Base-by-base conservation (phyloP, 1,284 basidiomycete genomes). In the Ceratobasidium theobromae region DNA sequence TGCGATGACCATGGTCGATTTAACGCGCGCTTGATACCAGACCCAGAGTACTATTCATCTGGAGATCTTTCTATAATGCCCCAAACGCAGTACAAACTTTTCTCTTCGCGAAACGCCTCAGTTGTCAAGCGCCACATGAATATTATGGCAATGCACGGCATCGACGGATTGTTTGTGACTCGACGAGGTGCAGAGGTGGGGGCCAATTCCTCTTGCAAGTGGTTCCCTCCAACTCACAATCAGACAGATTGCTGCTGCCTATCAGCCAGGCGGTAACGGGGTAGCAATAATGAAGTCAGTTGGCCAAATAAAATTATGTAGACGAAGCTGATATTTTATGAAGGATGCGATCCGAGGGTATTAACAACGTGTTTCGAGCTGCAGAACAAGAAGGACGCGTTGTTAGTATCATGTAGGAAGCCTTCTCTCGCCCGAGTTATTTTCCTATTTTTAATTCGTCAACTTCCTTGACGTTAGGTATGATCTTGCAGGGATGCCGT, bases 151-250 rank as follows among this genome's bases (percentile, higher is more conserved):
- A 76, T 82, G 69, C 86, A 89, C 69, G 84, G 84, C 48, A 81
- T 92, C 23, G 87, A 91, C 69, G 89, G 89, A 6, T 87, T 82
- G 1, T 89, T 92, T 73, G 73, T 91, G 16, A 89, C 91, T 73
- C 84, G 89, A 3, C 90, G 91, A 72, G 81, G 81, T 0, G 80
- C 82, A 11, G 55, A 49, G 45, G 38, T 46, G 18, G 8, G 49
- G n/a, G 25, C 27, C 5, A 16, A 25, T 49, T 41, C 27, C 5
- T 23, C 53, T 38, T 8, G 18, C 23, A n/a, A 25, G 6, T n/a
- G 8, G 38, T 6, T 46, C 6, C 35, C 38, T 40, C 9, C 30
- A 40, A 18, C 14, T 28, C 9, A 45, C 6, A 11, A 5, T 23
- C 11, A 16, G 12, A 18, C 18, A 51, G 46, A 53, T 53, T 60